Evolutionary conservation across 2,329 filamentous ascomycete species (phyloP), one percentile per base, ranked within the genome.

Genomic region (Thermothelomyces thermophilus): DNA sequence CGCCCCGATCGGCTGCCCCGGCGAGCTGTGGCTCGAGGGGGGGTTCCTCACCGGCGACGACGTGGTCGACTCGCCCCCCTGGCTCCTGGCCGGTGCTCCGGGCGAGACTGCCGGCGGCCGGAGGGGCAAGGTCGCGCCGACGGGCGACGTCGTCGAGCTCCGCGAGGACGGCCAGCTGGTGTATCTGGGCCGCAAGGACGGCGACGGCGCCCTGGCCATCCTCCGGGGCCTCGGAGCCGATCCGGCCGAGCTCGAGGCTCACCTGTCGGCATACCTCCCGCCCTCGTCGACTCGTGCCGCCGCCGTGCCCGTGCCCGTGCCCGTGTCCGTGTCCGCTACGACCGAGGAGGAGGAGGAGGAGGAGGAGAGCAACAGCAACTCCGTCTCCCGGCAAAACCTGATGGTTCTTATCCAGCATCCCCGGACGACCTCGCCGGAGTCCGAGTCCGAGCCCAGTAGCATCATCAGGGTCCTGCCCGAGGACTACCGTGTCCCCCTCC

Each of bases 391-490:
- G 51, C 45, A 55, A 34, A 50, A 55, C 2, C 48, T 64, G 9
- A n/a, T 62, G 5, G 60, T 71, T 10, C 63, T 74, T 17, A 76
- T 83, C 64, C 68, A 82, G 56, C 68, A 70, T n/a, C n/a, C n/a
- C n/a, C n/a, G n/a, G n/a, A n/a, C n/a, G n/a, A n/a, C n/a, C 28
- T 74, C 76, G 2, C 65, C 81, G 17, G 60, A 66, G n/a, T 6
- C 14, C 4, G 51, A 60, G 11, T 60, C 62, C 41, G 60, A 34
- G 11, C 14, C 62, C 6, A 52, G n/a, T n/a, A n/a, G n/a, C n/a
- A n/a, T 20, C 13, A 41, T 68, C 26, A 51, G 41, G 2, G 17
- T 52, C 36, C 7, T 48, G 20, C 7, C 26, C 3, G 13, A 36
- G n/a, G 5, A 20, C 4, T 13, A 41, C 26, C 30, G 1, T 5